Conservation (phyloP, 1,139 yeast genomes). For the Debaryomyces sp. region DNA sequence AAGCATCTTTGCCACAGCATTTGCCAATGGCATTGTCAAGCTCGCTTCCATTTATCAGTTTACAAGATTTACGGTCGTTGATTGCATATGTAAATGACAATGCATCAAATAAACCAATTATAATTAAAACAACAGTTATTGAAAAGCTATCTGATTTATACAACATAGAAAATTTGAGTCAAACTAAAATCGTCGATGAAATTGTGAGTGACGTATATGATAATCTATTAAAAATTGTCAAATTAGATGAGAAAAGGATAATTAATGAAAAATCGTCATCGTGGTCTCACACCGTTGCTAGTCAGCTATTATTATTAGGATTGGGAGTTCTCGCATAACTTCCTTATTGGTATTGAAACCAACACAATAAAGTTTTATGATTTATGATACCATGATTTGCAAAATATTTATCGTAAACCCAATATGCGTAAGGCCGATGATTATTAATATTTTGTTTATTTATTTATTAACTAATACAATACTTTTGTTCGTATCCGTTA, state of each 20-base stretch:
- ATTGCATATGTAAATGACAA: slow-evolving; percentile 59
- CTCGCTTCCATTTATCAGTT: slow-evolving; percentile 56
- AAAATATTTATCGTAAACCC: background rate
- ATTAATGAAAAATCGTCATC: slow-evolving; percentile 47
- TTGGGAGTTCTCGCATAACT: slow-evolving; percentile 54
- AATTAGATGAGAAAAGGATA: slow-evolving; percentile 50
- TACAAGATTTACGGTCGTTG: slow-evolving; percentile 62
- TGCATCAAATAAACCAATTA: slow-evolving; percentile 29
- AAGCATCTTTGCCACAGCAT: slow-evolving; percentile 55
- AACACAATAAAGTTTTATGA: background rate
- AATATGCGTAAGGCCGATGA: background rate
- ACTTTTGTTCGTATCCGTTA: background rate
- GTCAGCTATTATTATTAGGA: slow-evolving; percentile 60
- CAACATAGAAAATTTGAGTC: slow-evolving; percentile 48
- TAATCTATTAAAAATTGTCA: slow-evolving; percentile 56
- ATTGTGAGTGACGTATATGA: slow-evolving; percentile 62
- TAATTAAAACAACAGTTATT: slow-evolving; percentile 59
- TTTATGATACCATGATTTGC: background rate
- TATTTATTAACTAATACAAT: background rate
- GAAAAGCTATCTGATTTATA: slow-evolving; percentile 58
- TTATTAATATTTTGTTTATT: background rate
- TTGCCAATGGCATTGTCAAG: slow-evolving; percentile 56
- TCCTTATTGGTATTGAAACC: background rate
- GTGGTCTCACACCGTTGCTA: slow-evolving; percentile 65
- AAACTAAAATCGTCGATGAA: slow-evolving; percentile 54